Conservation (phyloP, 2,329 filamentous ascomycete genomes). For the Endocalyx cinctus region DNA sequence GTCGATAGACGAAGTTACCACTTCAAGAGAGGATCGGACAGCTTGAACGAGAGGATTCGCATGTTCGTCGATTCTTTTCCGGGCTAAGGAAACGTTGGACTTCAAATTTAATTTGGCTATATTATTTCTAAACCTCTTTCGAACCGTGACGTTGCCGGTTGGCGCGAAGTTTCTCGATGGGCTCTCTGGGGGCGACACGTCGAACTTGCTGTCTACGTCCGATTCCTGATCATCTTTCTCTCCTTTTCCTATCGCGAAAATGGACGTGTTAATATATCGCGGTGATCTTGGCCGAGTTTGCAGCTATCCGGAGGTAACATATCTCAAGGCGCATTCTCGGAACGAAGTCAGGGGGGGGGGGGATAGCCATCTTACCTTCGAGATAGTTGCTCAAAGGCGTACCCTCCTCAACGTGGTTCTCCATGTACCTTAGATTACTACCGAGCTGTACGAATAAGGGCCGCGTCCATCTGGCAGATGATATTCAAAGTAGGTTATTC, state of each 20-base stretch:
- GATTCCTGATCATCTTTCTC: slow-evolving; percentile 24
- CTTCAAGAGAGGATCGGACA: slow-evolving; percentile 21
- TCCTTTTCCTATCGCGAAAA: slow-evolving; percentile 19
- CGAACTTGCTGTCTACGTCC: slow-evolving; percentile 17
- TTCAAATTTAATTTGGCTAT: slow-evolving; percentile 22
- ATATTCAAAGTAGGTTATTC: too few relatives aligned
- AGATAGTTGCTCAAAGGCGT: slow-evolving; percentile 31
- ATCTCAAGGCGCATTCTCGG: too few relatives aligned
- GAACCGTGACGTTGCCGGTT: slow-evolving; percentile 25
- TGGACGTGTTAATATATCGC: slow-evolving; percentile 21
- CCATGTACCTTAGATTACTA: slow-evolving; percentile 30
- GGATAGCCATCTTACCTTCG: slow-evolving; percentile 28
- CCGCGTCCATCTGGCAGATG: slow-evolving; percentile 27
- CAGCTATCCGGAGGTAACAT: too few relatives aligned
- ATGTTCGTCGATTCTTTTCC: slow-evolving; percentile 20
- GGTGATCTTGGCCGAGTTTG: too few relatives aligned
- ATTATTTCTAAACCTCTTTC: slow-evolving; percentile 24
- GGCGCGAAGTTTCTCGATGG: slow-evolving; percentile 28
- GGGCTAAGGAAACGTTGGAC: slow-evolving; percentile 16
- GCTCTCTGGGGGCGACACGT: slow-evolving; percentile 24
- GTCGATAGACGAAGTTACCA: slow-evolving; percentile 28
- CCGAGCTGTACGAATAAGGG: slow-evolving; percentile 20
- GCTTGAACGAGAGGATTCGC: slow-evolving; percentile 21
- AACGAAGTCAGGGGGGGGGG: too few relatives aligned
- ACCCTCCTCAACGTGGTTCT: slow-evolving; percentile 30